A percentile compares a stretch with the other conserved stretches of the same genome.
Conservation (phyloP, 768 basidiomycete species). For the Trametes villosa region DNA sequence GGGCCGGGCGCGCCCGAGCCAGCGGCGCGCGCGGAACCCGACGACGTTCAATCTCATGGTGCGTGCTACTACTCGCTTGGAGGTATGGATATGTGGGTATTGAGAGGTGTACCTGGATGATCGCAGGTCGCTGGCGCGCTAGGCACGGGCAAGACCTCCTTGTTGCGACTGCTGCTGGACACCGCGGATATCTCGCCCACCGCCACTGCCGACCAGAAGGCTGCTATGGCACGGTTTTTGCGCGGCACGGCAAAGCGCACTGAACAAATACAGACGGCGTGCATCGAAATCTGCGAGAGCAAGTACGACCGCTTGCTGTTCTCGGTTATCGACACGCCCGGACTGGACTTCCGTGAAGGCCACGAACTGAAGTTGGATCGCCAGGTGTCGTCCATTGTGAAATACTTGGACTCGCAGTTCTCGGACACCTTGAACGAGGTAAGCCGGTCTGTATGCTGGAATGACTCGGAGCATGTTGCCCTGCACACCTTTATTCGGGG, state of each 20-base stretch:
- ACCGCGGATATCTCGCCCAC: constrained; percentile 82
- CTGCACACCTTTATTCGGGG: too few species aligned
- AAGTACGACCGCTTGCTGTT: constrained; percentile 78
- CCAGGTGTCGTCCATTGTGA: constrained; percentile 73
- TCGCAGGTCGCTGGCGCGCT: constrained; percentile 75
- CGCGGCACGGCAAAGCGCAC: constrained; percentile 65
- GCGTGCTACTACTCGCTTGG: constrained; percentile 22
- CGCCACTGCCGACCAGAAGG: constrained; percentile 75
- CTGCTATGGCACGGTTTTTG: constrained; percentile 66
- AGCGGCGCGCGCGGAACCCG: constrained; percentile 65
- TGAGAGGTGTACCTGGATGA: neutral
- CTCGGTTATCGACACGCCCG: constrained; percentile 86
- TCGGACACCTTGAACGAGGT: constrained; percentile 90
- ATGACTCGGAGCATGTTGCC: too few species aligned
- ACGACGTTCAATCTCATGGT: constrained; percentile 91
- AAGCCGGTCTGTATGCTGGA: constrained; percentile 20
- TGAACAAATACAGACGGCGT: constrained; percentile 64
- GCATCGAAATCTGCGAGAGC: constrained; percentile 83
- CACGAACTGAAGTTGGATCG: constrained; percentile 79
- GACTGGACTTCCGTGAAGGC: constrained; percentile 74
- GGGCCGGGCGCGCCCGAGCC: constrained; percentile 54
- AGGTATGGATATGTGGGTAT: neutral
- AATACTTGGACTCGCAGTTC: constrained; percentile 80
- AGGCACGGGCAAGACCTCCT: constrained; percentile 85
- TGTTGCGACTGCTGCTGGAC: constrained; percentile 78